Percentiles rank a stretch among this genome's conserved stretches.
Conservation (phyloP, 352 stramenopile genomes). For the Elongisporangium undulatum region DNA sequence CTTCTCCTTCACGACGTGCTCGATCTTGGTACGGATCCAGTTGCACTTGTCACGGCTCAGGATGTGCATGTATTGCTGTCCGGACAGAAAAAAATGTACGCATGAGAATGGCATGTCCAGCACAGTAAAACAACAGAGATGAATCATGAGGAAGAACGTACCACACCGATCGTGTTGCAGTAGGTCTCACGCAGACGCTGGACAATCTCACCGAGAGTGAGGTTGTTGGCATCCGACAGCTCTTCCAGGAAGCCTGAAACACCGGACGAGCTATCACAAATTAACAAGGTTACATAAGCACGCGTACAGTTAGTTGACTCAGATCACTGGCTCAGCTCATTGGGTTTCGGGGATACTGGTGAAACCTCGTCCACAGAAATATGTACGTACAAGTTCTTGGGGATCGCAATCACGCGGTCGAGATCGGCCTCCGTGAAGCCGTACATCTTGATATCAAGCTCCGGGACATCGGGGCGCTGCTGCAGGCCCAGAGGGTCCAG, state of each 20-base stretch:
- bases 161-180: slow-evolving; percentile 94
- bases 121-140: neutral
- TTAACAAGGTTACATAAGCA: slow-evolving; percentile 5
- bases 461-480: slow-evolving; percentile 49
- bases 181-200: slow-evolving; percentile 95
- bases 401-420: slow-evolving; percentile 84
- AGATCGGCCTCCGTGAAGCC: slow-evolving; percentile 89
- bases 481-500: slow-evolving; percentile 96
- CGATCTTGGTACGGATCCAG: slow-evolving; percentile 93
- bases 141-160: slow-evolving; percentile 15
- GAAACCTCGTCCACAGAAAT: neutral
- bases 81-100: neutral
- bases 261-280: slow-evolving; percentile 59
- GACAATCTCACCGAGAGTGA: slow-evolving; percentile 95
- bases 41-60: slow-evolving; percentile 95
- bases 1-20: slow-evolving; percentile 64
- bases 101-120: neutral
- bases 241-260: slow-evolving; percentile 89
- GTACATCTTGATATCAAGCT: slow-evolving; percentile 92
- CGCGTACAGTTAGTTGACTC: neutral
- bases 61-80: slow-evolving; percentile 99
- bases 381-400: slow-evolving; percentile 78
- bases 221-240: slow-evolving; percentile 55
- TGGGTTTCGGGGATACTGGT: neutral
- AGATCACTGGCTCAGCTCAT: neutral